Evolutionary conservation across 805 yeast species (phyloP).

Genomic region (Hanseniaspora pseudoguilliermondii): DNA sequence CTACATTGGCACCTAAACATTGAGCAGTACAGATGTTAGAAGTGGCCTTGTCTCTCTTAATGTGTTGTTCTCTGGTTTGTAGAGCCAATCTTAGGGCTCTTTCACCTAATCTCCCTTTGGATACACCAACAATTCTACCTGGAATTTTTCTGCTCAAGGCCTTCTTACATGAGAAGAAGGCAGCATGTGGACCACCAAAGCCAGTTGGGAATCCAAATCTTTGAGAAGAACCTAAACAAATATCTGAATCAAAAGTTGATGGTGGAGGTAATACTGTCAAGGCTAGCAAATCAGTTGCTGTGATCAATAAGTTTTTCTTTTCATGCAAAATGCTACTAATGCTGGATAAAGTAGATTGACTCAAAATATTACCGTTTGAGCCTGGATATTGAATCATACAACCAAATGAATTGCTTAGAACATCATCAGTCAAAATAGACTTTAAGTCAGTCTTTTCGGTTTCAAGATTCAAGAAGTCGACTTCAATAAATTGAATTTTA

Average conservation of each 20-base stretch:
- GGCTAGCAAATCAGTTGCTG: conserved; percentile 87
- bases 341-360: conserved; percentile 36
- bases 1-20: conserved; percentile 87
- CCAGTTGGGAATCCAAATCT: conserved; percentile 97
- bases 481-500: conserved; percentile 47
- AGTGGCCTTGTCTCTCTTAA: conserved; percentile 93
- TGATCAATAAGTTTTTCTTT: conserved; percentile 62
- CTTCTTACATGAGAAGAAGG: conserved; percentile 80
- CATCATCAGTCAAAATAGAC: conserved; percentile 18
- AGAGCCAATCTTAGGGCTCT: conserved; percentile 84
- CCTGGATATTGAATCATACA: conserved; percentile 82
- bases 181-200: conserved; percentile 98
- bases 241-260: conserved; percentile 75
- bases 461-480: conserved; percentile 37
- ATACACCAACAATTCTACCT: conserved; percentile 86
- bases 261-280: conserved; percentile 79
- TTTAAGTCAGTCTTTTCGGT: conserved; percentile 17
- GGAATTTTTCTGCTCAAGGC: conserved; percentile 84
- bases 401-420: conserved; percentile 51
- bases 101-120: conserved; percentile 82
- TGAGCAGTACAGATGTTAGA: conserved; percentile 97
- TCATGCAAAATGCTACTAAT: conserved; percentile 56
- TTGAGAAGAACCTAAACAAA: conserved; percentile 85
- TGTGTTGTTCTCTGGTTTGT: conserved; percentile 97
- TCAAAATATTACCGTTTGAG: conserved; percentile 60